Evolutionary conservation across 2,329 filamentous ascomycete genomes (phyloP).

Genomic region (Fusarium beomiforme): DNA sequence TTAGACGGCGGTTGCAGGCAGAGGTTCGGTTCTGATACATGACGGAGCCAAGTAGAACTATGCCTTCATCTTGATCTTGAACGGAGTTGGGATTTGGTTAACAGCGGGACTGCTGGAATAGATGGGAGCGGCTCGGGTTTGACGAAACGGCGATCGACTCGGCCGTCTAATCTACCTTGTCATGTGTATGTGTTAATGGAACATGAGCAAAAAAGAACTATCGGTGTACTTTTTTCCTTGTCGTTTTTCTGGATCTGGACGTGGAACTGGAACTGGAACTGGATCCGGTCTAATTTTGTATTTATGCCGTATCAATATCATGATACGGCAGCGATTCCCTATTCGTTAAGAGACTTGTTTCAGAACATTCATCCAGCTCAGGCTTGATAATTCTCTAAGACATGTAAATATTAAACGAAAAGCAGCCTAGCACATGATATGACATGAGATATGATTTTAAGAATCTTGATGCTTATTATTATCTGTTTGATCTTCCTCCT

Average conservation of each 20-base stretch:
- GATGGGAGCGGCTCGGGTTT: constrained; percentile 6
- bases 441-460: not conserved
- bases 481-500: constrained; percentile 17
- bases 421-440: not conserved
- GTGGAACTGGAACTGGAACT: not conserved
- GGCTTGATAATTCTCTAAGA: not conserved
- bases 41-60: not conserved
- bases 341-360: constrained; percentile 33
- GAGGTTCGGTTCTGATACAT: constrained; percentile 15
- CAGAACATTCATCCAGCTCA: constrained; percentile 6
- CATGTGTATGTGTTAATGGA: constrained; percentile 46
- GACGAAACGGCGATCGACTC: constrained; percentile 10
- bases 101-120: constrained; percentile 23
- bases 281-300: constrained; percentile 36
- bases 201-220: constrained; percentile 44
- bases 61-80: constrained; percentile 16
- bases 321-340: constrained; percentile 41
- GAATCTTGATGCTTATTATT: constrained; percentile 8
- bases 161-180: constrained; percentile 26
- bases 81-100: constrained; percentile 27
- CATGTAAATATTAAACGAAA: not conserved
- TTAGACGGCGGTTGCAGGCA: constrained; percentile 15
- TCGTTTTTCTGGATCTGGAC: constrained; percentile 24
- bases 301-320: constrained; percentile 43
- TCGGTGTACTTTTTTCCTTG: constrained; percentile 36